A percentile compares a stretch with the other conserved stretches of the same genome.
Conservation (phyloP, 2,329 filamentous ascomycete species). For the Septoria petroselini region DNA sequence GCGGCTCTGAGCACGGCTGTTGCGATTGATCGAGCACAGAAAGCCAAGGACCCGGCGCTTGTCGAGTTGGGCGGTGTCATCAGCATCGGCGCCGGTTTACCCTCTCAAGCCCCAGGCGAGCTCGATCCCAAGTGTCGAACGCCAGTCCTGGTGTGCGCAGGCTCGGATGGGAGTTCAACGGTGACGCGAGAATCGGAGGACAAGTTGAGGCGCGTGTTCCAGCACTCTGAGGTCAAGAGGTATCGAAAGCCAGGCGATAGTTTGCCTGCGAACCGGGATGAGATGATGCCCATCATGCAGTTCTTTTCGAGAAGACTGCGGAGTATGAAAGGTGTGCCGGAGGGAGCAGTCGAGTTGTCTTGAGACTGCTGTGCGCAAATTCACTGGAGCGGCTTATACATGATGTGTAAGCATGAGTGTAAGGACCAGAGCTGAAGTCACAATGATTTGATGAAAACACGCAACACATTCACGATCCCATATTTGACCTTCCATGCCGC, state of each 20-base stretch:
- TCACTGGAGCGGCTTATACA: no score
- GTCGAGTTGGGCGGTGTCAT: slow-evolving; percentile 58
- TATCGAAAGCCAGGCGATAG: slow-evolving; percentile 70
- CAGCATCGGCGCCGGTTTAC: slow-evolving; percentile 60
- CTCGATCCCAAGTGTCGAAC: slow-evolving; percentile 56
- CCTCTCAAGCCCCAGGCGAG: slow-evolving; percentile 47
- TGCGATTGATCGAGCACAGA: slow-evolving; percentile 9
- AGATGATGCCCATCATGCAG: slow-evolving; percentile 87
- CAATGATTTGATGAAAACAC: no score
- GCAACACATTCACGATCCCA: no score
- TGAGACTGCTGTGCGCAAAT: slow-evolving; percentile 7
- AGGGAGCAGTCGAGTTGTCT: slow-evolving; percentile 51
- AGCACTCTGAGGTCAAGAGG: slow-evolving; percentile 62
- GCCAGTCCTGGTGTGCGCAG: slow-evolving; percentile 61
- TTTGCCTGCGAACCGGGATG: slow-evolving; percentile 80
- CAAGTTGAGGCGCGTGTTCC: slow-evolving; percentile 54
- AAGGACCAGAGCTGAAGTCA: no score
- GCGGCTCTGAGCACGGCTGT: slow-evolving; percentile 48
- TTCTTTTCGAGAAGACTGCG: slow-evolving; percentile 67
- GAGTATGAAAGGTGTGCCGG: slow-evolving; percentile 53
- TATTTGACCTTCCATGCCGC: no score
- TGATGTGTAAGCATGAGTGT: no score
- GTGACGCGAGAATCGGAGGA: slow-evolving; percentile 63
- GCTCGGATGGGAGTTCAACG: slow-evolving; percentile 42
- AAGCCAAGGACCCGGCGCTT: slow-evolving; percentile 1